Conservation (phyloP, 1,284 basidiomycete genomes). For the Pyrrhoderma noxium region DNA sequence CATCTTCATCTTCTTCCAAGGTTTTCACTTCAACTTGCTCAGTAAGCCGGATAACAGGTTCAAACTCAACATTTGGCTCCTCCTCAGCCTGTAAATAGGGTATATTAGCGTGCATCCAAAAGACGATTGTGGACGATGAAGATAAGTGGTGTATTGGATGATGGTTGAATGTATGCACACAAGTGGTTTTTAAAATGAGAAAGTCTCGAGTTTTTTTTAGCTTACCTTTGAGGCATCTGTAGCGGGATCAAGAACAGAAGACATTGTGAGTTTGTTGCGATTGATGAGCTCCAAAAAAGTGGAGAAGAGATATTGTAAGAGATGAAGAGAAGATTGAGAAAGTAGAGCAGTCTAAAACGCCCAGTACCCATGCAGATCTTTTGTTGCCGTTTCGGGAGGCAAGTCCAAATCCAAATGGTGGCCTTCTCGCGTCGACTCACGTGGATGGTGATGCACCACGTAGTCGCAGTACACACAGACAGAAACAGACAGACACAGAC, state of each 20-base stretch:
- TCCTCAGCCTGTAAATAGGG: constrained; percentile 50
- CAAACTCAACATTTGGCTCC: constrained; percentile 87
- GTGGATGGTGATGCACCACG: neutral
- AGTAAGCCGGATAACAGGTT: constrained; percentile 97
- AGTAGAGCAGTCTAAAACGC: neutral
- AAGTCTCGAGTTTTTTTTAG: neutral
- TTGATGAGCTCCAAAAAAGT: neutral
- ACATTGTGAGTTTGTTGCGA: constrained; percentile 8
- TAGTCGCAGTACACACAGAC: too few species aligned
- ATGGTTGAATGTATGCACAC: neutral
- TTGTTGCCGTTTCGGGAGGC: neutral
- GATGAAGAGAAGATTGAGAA: neutral
- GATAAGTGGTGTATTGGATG: neutral
- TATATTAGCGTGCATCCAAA: neutral
- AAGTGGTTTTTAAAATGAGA: constrained; percentile 1
- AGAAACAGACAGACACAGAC: too few species aligned
- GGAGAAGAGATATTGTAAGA: constrained; percentile 2
- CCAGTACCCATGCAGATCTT: constrained; percentile 7
- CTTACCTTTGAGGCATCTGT: constrained; percentile 13
- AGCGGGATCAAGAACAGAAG: constrained; percentile 16
- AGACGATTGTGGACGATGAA: constrained; percentile 11
- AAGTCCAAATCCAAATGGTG: neutral
- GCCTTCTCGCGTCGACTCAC: too few species aligned
- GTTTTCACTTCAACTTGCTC: constrained; percentile 95
- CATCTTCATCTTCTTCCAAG: constrained; percentile 90